Evolutionary conservation across 176 grass and related monocot species (phyloP).

Genomic region (Aegilops umbellulata): DNA sequence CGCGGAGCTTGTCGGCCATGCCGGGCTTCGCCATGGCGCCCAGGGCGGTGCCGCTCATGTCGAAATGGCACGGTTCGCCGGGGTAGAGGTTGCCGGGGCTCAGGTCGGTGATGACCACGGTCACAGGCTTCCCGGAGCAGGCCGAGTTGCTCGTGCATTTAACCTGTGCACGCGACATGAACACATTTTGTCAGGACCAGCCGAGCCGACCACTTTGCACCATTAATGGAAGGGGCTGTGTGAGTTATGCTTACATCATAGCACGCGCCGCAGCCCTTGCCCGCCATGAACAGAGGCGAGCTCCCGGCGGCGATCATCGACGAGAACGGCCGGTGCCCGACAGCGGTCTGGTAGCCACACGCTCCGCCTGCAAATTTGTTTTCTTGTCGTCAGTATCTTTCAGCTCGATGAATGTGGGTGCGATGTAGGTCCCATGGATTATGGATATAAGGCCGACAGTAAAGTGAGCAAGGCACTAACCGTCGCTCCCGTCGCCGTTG

Average conservation of each 20-base stretch:
- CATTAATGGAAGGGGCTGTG: constrained; percentile 15
- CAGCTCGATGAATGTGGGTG: background rate
- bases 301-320: constrained; percentile 74
- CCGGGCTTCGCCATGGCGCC: constrained; percentile 64
- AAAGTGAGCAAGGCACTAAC: constrained; percentile 18
- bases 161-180: constrained; percentile 46
- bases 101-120: constrained; percentile 66
- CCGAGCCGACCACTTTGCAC: constrained; percentile 2
- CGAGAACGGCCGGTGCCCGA: constrained; percentile 51
- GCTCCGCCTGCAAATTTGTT: constrained; percentile 58
- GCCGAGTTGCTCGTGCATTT: constrained; percentile 47
- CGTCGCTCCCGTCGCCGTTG: constrained; percentile 71
- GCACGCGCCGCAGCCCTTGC: constrained; percentile 84
- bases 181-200: constrained; percentile 18
- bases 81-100: constrained; percentile 48
- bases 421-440: background rate
- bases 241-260: constrained; percentile 53
- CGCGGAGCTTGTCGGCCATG: constrained; percentile 57
- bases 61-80: constrained; percentile 49
- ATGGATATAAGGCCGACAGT: background rate
- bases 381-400: background rate
- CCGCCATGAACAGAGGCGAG: constrained; percentile 58
- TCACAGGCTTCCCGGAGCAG: constrained; percentile 66
- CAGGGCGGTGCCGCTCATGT: constrained; percentile 82
- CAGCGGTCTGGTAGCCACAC: constrained; percentile 73